Evolutionary conservation across 176 grass and related monocot genomes (phyloP).

Genomic region (Eremochloa ophiuroides): DNA sequence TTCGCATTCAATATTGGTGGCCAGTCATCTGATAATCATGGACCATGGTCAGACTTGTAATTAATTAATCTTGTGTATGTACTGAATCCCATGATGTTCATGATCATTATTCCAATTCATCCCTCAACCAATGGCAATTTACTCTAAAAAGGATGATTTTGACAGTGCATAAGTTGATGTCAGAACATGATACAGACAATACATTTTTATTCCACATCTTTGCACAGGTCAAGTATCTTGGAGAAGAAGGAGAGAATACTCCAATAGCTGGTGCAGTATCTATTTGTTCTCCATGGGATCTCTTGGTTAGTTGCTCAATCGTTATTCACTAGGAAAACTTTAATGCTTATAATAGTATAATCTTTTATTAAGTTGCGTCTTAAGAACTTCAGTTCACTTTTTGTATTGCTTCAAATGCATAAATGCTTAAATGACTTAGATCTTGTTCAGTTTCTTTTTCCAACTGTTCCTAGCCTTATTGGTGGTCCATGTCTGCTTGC

Average conservation of each 20-base stretch:
- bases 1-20: not conserved
- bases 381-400: conserved; percentile 17
- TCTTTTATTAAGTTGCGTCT: conserved; percentile 15
- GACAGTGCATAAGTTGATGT: not conserved
- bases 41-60: not conserved
- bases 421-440: not conserved
- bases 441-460: not conserved
- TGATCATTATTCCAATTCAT: not conserved
- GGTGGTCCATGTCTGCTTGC: not conserved
- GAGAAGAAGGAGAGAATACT: conserved; percentile 91
- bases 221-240: conserved; percentile 94
- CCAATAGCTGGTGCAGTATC: conserved; percentile 83
- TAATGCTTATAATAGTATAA: not conserved
- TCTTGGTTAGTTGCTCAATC: conserved; percentile 64
- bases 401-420: not conserved
- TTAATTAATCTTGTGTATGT: not conserved
- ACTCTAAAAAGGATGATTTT: not conserved
- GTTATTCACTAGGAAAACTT: conserved; percentile 20
- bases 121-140: no score
- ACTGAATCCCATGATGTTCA: not conserved
- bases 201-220: conserved; percentile 35
- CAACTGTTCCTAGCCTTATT: not conserved
- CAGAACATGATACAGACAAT: not conserved
- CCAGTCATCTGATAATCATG: not conserved
- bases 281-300: conserved; percentile 97